These are phyloP conservation scores for Linaria vulgaris DNA, from an alignment of 257 asterid species.

Conservation along the genomic window DNA sequence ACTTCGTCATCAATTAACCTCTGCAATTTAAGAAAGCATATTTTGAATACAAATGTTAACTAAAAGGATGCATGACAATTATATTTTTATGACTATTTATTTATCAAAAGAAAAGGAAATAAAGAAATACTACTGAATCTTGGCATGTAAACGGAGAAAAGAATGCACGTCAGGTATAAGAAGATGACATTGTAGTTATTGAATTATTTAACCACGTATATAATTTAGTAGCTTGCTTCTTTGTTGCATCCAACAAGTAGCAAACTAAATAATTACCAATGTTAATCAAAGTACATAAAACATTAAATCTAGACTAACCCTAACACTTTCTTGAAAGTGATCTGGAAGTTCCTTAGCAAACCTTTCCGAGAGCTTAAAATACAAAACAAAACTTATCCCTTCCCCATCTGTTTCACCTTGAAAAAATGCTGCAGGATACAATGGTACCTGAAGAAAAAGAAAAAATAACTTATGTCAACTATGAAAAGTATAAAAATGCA, in stretches of 20 bases:
- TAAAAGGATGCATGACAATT: neutral
- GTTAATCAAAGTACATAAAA: too few species aligned
- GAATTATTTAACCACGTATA: too few species aligned
- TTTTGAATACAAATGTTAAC: slow-evolving; percentile 2
- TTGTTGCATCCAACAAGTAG: too few species aligned
- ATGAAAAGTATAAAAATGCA: neutral
- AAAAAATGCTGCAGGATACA: slow-evolving; percentile 81
- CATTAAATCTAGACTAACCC: slow-evolving; percentile 40
- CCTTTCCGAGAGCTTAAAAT: slow-evolving; percentile 77
- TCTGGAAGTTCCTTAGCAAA: slow-evolving; percentile 60
- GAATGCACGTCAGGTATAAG: neutral
- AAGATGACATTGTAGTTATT: neutral
- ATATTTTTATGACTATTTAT: neutral
- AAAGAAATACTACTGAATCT: too few species aligned
- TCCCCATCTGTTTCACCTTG: slow-evolving; percentile 89
- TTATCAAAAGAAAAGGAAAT: too few species aligned
- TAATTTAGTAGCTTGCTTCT: too few species aligned
- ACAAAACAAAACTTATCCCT: slow-evolving; percentile 84
- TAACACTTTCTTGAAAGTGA: slow-evolving; percentile 71
- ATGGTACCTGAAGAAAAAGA: slow-evolving; percentile 63
- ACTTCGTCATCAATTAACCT: slow-evolving; percentile 72
- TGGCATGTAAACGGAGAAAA: neutral
- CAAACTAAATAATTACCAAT: too few species aligned
- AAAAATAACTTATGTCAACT: neutral
- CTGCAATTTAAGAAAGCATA: slow-evolving; percentile 35